A percentile compares a stretch with the other conserved stretches of the same genome.
These are phyloP conservation scores for Fraxinus baroniana DNA, from an alignment of 305 asterid genomes.

Conservation along the genomic window DNA sequence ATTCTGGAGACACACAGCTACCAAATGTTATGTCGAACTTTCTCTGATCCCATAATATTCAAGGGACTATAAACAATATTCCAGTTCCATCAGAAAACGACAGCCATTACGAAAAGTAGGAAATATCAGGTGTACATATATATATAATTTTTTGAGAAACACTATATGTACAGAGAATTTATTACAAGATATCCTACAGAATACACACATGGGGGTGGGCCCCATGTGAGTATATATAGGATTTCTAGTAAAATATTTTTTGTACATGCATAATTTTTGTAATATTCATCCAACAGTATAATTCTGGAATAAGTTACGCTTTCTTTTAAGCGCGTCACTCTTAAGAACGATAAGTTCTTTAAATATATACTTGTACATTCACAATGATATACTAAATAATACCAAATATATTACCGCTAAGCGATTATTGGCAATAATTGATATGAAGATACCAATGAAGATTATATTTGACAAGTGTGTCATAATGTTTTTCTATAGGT, in stretches of 20 bases:
- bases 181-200: no score
- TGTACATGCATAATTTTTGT: no score
- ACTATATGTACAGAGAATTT: no score
- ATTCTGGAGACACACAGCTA: background rate
- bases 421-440: constrained; percentile 31
- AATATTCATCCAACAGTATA: background rate
- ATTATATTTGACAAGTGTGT: constrained; percentile 31
- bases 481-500: background rate
- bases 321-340: background rate
- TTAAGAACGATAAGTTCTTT: background rate
- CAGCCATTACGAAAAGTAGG: constrained; percentile 13
- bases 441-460: constrained; percentile 33
- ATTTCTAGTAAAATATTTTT: no score
- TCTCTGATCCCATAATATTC: constrained; percentile 2
- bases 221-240: no score
- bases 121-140: background rate
- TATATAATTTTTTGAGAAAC: background rate
- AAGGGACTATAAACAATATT: constrained; percentile 25
- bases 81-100: constrained; percentile 38
- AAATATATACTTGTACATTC: background rate
- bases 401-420: background rate
- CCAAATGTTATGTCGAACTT: background rate
- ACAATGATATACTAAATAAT: background rate
- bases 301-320: background rate
- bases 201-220: no score